These are phyloP conservation scores for Leccinum broughii DNA, from an alignment of 768 basidiomycete species.

Conservation along the genomic window DNA sequence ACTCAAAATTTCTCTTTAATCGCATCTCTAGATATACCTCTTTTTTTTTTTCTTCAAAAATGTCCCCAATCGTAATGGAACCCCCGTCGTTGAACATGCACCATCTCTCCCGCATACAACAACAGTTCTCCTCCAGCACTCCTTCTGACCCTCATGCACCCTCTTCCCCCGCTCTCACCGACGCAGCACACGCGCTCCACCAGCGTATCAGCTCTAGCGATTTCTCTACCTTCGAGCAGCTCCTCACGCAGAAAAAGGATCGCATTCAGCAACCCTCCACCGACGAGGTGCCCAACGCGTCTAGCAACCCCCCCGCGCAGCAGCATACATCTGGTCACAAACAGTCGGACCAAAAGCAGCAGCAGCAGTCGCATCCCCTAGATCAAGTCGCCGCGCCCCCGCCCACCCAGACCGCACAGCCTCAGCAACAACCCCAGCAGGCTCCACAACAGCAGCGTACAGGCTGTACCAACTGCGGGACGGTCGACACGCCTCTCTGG, in stretches of 20 bases:
- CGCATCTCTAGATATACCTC: slow-evolving; percentile 33
- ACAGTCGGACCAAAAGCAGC: slow-evolving; percentile 18
- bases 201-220: slow-evolving; percentile 32
- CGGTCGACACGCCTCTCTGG: slow-evolving; percentile 82
- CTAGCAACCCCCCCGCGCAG: slow-evolving; percentile 16
- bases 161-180: slow-evolving; percentile 23
- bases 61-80: slow-evolving; percentile 62
- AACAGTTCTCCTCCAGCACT: slow-evolving; percentile 41
- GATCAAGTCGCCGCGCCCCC: slow-evolving; percentile 31
- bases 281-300: slow-evolving; percentile 16
- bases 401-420: slow-evolving; percentile 26
- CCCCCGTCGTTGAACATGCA: slow-evolving; percentile 53
- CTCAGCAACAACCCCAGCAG: slow-evolving; percentile 27
- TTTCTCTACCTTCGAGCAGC: slow-evolving; percentile 33
- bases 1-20: slow-evolving; percentile 30
- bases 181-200: slow-evolving; percentile 28
- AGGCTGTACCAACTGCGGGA: slow-evolving; percentile 71
- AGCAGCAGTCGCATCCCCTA: slow-evolving; percentile 15
- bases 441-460: slow-evolving; percentile 42
- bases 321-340: slow-evolving; percentile 12
- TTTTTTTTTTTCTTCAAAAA: slow-evolving; percentile 29
- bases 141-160: slow-evolving; percentile 31
- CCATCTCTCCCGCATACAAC: slow-evolving; percentile 50
- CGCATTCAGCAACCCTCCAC: slow-evolving; percentile 19
- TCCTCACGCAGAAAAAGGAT: slow-evolving; percentile 34